Base-by-base conservation (phyloP, 495 filamentous ascomycete genomes). In the Venustampulla echinocandica region DNA sequence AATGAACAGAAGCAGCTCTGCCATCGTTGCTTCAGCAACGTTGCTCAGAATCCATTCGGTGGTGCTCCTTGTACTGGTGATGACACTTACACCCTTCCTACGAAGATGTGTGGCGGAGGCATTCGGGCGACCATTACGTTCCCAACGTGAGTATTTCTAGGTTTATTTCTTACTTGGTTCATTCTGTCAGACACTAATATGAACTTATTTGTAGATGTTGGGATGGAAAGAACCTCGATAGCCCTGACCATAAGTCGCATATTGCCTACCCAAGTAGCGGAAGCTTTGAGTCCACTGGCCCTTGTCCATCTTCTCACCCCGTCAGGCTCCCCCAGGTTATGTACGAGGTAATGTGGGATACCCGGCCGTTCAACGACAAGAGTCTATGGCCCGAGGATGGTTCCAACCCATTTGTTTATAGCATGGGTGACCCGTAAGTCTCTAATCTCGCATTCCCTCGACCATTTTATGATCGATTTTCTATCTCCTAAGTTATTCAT, bases 61-160 rank as follows among this genome's bases (percentile, higher is more conserved):
- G 32, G 34, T 2, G 38, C 47, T 4, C 47, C 47, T 7, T 48
- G 45, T 20, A 36, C 32, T 41, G 45, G 35, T 56, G 48, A 64
- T 4, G 64, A 69, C 52, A 76, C 78, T 49, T 45, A 70, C 48
- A 59, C 56, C 0, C 65, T 83, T 24, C 77, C 75, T 10, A 68
- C 66, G 38, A 55, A 59, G 32, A 75, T 76, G 34, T 85, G 82
- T 51, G 56, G 56, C 18, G 69, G 78, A 52, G 78, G 74, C 4
- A 53, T 94, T 37, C 79, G 87, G 15, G 62, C 87, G 28, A 86
- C 92, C 56, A 59, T 94, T 42, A 80, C 84, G 74, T 94, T 94
- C 67, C 88, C 88, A 3, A 60, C 65, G 54, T 58, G 39, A 51
- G 57, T 50, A 23, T 46, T 13, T 20, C 25, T 5, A 22, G 3